Conservation (phyloP, 495 filamentous ascomycete species). For the Aspergillus baeticus region DNA sequence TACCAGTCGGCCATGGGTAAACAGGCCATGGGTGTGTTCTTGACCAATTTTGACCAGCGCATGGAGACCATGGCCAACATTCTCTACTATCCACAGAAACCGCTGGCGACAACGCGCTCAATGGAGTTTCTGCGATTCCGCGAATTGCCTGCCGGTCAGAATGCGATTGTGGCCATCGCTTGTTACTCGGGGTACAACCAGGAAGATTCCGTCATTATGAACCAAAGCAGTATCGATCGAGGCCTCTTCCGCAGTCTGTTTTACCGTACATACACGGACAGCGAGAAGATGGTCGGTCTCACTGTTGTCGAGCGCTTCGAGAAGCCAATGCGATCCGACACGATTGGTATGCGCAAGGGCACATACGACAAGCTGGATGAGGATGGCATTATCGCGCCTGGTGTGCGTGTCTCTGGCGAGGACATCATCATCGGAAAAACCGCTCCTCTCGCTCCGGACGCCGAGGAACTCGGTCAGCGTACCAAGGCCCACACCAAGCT, state of each 20-base stretch:
- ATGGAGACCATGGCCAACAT: conserved; percentile 99
- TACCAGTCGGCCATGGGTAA: conserved; percentile 99
- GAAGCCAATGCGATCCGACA: conserved; percentile 86
- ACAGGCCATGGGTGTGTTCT: conserved; percentile 98
- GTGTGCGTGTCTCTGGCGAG: conserved; percentile 91
- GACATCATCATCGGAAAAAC: conserved; percentile 99
- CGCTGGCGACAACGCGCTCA: conserved; percentile 88
- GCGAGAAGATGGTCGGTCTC: conserved; percentile 91
- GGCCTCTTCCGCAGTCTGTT: conserved; percentile 97
- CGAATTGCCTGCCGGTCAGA: conserved; percentile 94
- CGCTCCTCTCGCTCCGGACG: conserved; percentile 85
- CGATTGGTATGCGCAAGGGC: conserved; percentile 85
- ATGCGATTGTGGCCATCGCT: conserved; percentile 96
- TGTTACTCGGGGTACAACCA: conserved; percentile 99
- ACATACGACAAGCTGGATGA: conserved; percentile 98
- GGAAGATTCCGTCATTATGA: conserved; percentile 99
- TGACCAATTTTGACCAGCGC: conserved; percentile 90
- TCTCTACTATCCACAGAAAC: conserved; percentile 98
- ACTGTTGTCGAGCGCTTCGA: conserved; percentile 88
- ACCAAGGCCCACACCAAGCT: conserved; percentile 88
- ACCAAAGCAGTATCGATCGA: conserved; percentile 96
- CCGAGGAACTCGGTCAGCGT: conserved; percentile 89
- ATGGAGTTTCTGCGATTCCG: conserved; percentile 99
- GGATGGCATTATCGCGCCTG: conserved; percentile 89
- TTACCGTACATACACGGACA: conserved; percentile 94